phyloP scores from a whole-genome alignment of 2,329 filamentous ascomycete species.

The Neopestalotiopsis sp. region DNA sequence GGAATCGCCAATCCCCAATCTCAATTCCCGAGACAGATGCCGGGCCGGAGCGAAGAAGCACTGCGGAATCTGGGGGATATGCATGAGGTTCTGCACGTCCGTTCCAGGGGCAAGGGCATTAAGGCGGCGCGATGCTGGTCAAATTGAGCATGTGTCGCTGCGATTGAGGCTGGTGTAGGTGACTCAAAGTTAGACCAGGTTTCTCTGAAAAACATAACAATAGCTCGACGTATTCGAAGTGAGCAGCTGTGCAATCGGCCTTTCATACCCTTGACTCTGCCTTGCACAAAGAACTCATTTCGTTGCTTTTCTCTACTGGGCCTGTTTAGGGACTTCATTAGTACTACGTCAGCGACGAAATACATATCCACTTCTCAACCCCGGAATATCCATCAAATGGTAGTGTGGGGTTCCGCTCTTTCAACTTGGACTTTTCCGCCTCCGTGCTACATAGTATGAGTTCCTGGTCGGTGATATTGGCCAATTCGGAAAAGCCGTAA shows the following conservation, averaged over 20 bases:
- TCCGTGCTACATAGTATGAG: neutral
- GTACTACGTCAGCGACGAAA: neutral
- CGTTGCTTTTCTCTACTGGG: too few relatives aligned
- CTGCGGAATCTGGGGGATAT: neutral
- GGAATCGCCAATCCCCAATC: neutral
- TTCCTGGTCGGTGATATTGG: conserved; percentile 1
- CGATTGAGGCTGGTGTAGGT: too few relatives aligned
- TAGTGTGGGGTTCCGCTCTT: neutral
- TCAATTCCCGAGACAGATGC: conserved; percentile 3
- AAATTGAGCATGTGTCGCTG: too few relatives aligned
- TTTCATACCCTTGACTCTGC: too few relatives aligned
- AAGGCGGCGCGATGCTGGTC: too few relatives aligned
- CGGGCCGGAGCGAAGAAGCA: neutral
- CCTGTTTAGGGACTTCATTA: too few relatives aligned
- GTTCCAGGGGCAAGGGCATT: too few relatives aligned
- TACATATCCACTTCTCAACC: neutral
- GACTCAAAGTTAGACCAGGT: too few relatives aligned
- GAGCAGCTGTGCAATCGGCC: too few relatives aligned
- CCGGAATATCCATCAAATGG: neutral
- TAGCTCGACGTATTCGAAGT: too few relatives aligned
- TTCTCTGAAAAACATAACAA: too few relatives aligned
- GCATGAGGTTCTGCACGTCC: neutral
- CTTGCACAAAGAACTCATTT: too few relatives aligned
- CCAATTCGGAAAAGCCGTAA: conserved; percentile 3
- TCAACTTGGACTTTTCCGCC: neutral